Evolutionary conservation across 148 eudicot species (phyloP).

Genomic region (Chenopodium formosanum): DNA sequence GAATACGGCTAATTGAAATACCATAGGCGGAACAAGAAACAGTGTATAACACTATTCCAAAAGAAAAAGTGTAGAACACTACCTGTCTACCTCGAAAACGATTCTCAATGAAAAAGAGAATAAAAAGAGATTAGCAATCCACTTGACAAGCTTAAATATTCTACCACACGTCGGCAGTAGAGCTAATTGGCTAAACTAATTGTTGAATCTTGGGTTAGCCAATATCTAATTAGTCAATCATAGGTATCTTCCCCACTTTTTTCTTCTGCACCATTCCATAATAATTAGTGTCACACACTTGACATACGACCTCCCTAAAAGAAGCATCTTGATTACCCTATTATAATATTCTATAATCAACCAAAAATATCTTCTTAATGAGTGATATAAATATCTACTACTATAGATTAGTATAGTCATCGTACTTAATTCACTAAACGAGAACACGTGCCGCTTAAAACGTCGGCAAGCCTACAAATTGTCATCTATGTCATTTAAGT

Average conservation of each 20-base stretch:
- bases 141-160: background rate
- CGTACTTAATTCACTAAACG: background rate
- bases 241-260: background rate
- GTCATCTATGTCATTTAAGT: background rate
- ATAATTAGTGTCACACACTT: slow-evolving; percentile 8
- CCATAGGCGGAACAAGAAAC: too few species aligned
- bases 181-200: background rate
- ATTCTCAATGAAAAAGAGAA: background rate
- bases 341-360: background rate
- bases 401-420: background rate
- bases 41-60: too few species aligned
- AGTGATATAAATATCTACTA: background rate
- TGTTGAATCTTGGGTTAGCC: slow-evolving; percentile 6
- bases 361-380: background rate
- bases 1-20: too few species aligned
- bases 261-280: background rate
- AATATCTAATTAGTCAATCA: slow-evolving; percentile 9
- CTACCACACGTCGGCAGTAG: slow-evolving; percentile 10
- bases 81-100: background rate
- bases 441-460: slow-evolving; percentile 1
- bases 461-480: slow-evolving; percentile 7
- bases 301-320: background rate
- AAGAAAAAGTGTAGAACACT: too few species aligned
- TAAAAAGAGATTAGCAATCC: background rate
- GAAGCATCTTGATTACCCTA: background rate